A percentile compares a stretch with the other conserved stretches of the same genome.
phyloP scores from a whole-genome alignment of 331 rosid genomes.

The Prunus yedoensis region DNA sequence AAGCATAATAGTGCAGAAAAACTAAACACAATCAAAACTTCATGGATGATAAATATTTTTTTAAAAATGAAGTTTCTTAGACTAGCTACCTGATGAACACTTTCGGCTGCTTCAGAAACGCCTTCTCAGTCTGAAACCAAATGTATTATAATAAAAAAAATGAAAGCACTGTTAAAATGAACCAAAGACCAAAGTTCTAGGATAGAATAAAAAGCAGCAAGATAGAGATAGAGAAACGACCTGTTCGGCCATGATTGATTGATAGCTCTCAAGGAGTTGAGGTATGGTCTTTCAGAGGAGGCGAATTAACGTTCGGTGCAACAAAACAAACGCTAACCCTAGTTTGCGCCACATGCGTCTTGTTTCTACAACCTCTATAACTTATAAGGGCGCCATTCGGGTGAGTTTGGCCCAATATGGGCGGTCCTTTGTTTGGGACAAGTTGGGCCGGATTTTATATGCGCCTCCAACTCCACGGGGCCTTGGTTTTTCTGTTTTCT shows the following conservation, averaged over 20 bases:
- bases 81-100: constrained; percentile 32
- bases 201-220: not conserved
- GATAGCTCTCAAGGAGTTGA: constrained; percentile 5
- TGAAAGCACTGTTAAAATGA: not conserved
- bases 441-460: too few relatives aligned
- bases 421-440: not conserved
- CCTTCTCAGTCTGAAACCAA: constrained; percentile 41
- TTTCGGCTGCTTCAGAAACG: constrained; percentile 46
- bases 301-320: not conserved
- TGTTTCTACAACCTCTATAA: too few relatives aligned
- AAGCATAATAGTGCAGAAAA: not conserved
- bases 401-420: not conserved
- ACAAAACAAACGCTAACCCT: not conserved
- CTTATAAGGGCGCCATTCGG: not conserved
- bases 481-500: not conserved
- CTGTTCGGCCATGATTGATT: constrained; percentile 38
- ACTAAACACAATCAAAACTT: not conserved
- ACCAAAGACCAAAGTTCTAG: not conserved
- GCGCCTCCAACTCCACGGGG: not conserved
- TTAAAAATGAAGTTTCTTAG: not conserved
- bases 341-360: not conserved
- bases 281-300: not conserved
- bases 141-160: not conserved
- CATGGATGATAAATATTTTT: not conserved
- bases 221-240: not conserved